Percentiles rank a stretch among this genome's conserved stretches.
Evolutionary conservation across 768 basidiomycete species (phyloP).

Genomic region (Psilocybe cubensis): DNA sequence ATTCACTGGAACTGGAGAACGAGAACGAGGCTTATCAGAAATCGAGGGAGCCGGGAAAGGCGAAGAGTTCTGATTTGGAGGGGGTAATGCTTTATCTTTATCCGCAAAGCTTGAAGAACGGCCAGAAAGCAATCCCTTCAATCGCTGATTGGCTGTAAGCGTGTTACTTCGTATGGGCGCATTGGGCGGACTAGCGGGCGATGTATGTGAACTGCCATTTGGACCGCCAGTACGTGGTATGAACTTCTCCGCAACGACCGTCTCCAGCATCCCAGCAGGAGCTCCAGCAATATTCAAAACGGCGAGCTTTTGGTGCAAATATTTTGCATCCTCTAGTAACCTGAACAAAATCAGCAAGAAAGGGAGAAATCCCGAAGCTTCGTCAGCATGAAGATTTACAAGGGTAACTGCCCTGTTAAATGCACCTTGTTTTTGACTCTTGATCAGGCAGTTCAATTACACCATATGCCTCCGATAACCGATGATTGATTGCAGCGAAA

Average conservation of each 20-base stretch:
- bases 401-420: constrained; percentile 5
- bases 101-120: constrained; percentile 35
- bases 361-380: not conserved
- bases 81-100: constrained; percentile 27
- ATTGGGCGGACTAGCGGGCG: constrained; percentile 22
- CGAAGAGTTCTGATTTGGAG: constrained; percentile 22
- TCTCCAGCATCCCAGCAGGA: constrained; percentile 81
- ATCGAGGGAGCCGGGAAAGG: constrained; percentile 26
- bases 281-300: constrained; percentile 73
- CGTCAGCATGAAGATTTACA: not conserved
- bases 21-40: constrained; percentile 27
- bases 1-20: constrained; percentile 13
- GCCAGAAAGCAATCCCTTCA: constrained; percentile 48
- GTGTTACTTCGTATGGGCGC: constrained; percentile 39
- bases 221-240: constrained; percentile 40
- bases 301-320: constrained; percentile 75
- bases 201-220: constrained; percentile 11
- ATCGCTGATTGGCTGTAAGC: constrained; percentile 49
- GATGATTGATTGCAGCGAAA: constrained; percentile 89
- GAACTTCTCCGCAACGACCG: constrained; percentile 82
- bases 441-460: constrained; percentile 81
- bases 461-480: constrained; percentile 84
- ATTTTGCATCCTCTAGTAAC: constrained; percentile 78
- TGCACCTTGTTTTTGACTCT: constrained; percentile 86
- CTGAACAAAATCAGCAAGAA: constrained; percentile 39